A percentile compares a stretch with the other conserved stretches of the same genome.
phyloP scores from a whole-genome alignment of 371 early-diverging fungal species.

The Batrachochytrium dendrobatidis region DNA sequence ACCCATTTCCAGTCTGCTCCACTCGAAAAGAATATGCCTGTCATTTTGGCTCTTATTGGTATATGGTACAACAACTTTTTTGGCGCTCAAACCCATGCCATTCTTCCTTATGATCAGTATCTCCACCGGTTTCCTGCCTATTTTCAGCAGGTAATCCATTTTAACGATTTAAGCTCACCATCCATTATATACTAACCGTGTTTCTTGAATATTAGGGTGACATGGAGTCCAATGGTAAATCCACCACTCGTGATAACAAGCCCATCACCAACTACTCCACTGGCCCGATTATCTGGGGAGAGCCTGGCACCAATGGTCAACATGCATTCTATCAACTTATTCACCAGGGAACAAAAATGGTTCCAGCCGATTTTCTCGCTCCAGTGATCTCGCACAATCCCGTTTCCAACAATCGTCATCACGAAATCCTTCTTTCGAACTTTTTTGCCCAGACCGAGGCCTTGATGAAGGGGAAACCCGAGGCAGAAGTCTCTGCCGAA shows the following conservation, averaged over 20 bases:
- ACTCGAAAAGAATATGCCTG: slow-evolving; percentile 87
- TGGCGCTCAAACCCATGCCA: slow-evolving; percentile 90
- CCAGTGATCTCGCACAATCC: slow-evolving; percentile 88
- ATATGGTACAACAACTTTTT: slow-evolving; percentile 98
- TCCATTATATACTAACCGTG: background rate
- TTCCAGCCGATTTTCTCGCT: slow-evolving; percentile 95
- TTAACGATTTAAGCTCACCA: background rate
- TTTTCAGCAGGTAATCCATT: slow-evolving; percentile 77
- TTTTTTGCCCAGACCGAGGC: slow-evolving; percentile 99
- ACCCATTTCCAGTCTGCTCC: slow-evolving; percentile 85
- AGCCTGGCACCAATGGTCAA: slow-evolving; percentile 98
- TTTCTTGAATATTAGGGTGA: slow-evolving; percentile 59
- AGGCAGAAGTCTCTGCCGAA: slow-evolving; percentile 63
- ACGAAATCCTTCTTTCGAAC: slow-evolving; percentile 94
- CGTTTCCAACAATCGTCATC: slow-evolving; percentile 66
- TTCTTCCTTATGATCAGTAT: slow-evolving; percentile 98
- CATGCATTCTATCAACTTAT: slow-evolving; percentile 99
- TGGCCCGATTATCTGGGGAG: slow-evolving; percentile 99
- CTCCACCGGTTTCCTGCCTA: slow-evolving; percentile 94
- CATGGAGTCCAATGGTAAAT: slow-evolving; percentile 99
- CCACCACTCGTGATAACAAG: slow-evolving; percentile 71
- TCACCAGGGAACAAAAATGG: slow-evolving; percentile 97
- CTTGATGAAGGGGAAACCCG: slow-evolving; percentile 88
- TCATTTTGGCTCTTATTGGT: slow-evolving; percentile 88
- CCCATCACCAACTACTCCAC: slow-evolving; percentile 71